Base-by-base conservation (phyloP, 441 rosid genomes). In the Aquilaria agallochum region DNA sequence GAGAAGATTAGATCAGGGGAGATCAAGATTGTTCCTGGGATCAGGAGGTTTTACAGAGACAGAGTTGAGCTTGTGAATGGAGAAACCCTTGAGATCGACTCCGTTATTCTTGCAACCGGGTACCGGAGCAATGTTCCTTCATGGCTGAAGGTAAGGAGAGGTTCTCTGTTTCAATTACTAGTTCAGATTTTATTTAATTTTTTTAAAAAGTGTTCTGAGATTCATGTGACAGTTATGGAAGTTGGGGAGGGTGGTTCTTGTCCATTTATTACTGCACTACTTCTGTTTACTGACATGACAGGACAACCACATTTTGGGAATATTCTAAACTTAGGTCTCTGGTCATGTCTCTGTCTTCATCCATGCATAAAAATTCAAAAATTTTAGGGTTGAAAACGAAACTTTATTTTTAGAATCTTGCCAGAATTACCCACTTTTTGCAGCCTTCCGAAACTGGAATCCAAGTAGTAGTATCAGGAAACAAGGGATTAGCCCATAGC, bases 81-180 rank as follows among this genome's bases (percentile, higher is more conserved):
- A 3, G 47, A 75, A 64, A 69, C 27, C 52, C 81, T 82, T 0
- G 82, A 83, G 51, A 73, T 88, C 6, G 97, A 93, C 60, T 77
- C 96, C 0, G 78, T 90, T 5, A 8, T 93, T 68, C 85, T 90
- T 7, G 98, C 97, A 12, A 93, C 98, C 42, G 97, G 97, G 34
- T 93, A 93, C 50, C 75, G 90, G 56, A 88, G 98, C 88, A 93
- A 85, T 56, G 97, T 93, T 14, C 97, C 92, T 65, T 84, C 89
- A 45, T 90, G 98, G 97, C 88, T 93, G 1, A 73, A 83, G 94
- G 96, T 84, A 64, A 76, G 69, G 3, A 50, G 10, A 32, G 27
- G 27, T 51, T 58, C 64, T 34, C 14, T 14, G 1, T 63, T 33
- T 11, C 8, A 15, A 54, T 20, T 20, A 27, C 53, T 40, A 15